Percentiles rank a stretch among this genome's conserved stretches.
These are phyloP conservation scores for Gymnopilus dilepis DNA, from an alignment of 768 basidiomycete species.

Conservation along the genomic window DNA sequence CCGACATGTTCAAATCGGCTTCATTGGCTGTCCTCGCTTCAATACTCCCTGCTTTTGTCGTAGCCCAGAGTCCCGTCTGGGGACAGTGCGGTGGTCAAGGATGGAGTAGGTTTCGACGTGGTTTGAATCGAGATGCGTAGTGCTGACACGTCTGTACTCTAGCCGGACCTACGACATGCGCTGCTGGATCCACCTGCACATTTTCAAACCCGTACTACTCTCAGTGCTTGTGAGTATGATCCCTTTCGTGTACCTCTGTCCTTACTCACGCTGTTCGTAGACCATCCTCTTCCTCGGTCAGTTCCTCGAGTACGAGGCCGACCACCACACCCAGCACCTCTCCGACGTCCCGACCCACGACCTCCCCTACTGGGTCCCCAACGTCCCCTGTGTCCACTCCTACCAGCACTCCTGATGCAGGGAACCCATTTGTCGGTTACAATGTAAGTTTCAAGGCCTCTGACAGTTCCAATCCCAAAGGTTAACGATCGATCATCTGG, in stretches of 20 bases:
- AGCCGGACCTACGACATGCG: constrained; percentile 48
- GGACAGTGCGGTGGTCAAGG: constrained; percentile 60
- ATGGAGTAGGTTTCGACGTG: constrained; percentile 45
- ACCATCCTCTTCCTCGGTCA: background rate
- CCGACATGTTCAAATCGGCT: constrained; percentile 52
- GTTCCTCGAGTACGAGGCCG: constrained; percentile 12
- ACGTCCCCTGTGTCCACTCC: constrained; percentile 25
- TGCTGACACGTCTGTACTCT: background rate
- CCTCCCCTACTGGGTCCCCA: constrained; percentile 11
- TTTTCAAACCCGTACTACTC: constrained; percentile 43
- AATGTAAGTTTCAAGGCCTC: constrained; percentile 41
- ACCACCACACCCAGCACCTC: constrained; percentile 21
- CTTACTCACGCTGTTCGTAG: background rate
- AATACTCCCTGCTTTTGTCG: constrained; percentile 48
- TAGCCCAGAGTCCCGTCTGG: constrained; percentile 47
- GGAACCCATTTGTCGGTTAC: constrained; percentile 60
- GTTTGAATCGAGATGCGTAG: constrained; percentile 26
- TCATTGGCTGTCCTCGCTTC: constrained; percentile 47
- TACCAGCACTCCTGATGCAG: constrained; percentile 46
- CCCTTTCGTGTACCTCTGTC: background rate
- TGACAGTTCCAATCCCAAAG: no score
- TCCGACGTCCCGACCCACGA: constrained; percentile 27
- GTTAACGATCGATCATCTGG: no score
- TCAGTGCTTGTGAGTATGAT: constrained; percentile 44
- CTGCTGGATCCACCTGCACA: constrained; percentile 39